Conservation (phyloP, 495 filamentous ascomycete genomes). For the Neurospora tetrasperma region DNA sequence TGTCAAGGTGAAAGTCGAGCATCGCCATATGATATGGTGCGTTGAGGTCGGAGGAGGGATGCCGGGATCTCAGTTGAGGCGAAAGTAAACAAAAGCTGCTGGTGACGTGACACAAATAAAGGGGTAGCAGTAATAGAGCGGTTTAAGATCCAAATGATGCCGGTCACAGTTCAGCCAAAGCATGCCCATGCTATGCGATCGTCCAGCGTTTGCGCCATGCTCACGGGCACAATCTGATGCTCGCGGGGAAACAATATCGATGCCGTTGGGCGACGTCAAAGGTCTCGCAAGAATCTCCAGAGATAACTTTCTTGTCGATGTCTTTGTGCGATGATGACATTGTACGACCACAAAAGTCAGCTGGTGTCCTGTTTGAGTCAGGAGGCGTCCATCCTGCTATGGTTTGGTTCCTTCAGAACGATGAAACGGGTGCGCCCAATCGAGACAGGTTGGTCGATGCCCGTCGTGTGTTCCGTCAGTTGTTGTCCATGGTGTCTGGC, state of each 20-base stretch:
- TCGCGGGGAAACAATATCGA: neutral
- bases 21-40: slow-evolving; percentile 4
- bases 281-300: neutral
- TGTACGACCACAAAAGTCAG: neutral
- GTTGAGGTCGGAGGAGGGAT: slow-evolving; percentile 11
- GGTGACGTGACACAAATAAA: neutral
- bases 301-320: neutral
- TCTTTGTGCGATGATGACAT: neutral
- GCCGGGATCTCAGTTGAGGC: slow-evolving; percentile 4
- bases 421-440: neutral
- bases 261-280: neutral
- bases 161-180: too few relatives aligned
- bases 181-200: neutral
- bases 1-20: neutral
- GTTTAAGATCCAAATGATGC: neutral
- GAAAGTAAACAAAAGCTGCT: slow-evolving; percentile 8
- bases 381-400: neutral
- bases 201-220: neutral
- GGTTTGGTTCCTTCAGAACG: neutral
- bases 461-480: neutral
- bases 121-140: neutral
- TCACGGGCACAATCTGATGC: neutral
- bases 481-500: neutral
- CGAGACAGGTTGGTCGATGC: neutral
- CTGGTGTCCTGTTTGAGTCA: neutral